Evolutionary conservation across 306 rosid genomes (phyloP), one percentile per base, ranked within the genome.

Genomic region (Cajanus cajan): DNA sequence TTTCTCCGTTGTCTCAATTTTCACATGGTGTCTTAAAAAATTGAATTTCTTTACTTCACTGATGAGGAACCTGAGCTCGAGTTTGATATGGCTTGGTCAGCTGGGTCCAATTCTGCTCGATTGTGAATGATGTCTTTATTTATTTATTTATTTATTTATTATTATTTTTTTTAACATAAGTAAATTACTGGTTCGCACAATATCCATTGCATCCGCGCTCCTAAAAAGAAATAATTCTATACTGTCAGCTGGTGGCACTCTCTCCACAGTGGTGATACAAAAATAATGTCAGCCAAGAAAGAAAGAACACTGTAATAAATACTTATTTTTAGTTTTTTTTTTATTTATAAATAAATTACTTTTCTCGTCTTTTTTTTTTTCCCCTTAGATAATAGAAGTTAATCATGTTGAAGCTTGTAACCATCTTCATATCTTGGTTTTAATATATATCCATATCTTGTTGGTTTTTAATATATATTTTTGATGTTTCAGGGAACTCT

Each of bases 401-500:
- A 61, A 39, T 62, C 77, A 15, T 57, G 62, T 63, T 69, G 69
- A 71, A 43, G 8, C 57, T 31, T 59, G 33, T n/a, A 48, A 28
- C 40, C 14, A 55, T 59, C 19, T 21, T 41, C n/a, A 52, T 18
- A 76, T 5, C 43, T 13, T 63, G 24, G n/a, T n/a, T n/a, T n/a
- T n/a, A n/a, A n/a, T n/a, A n/a, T n/a, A n/a, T n/a, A n/a, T n/a
- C n/a, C n/a, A n/a, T n/a, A n/a, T 5, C 43, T 13, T 63, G 24
- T 37, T 28, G 70, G 4, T 24, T 57, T 54, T 39, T 25, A 18
- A 25, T 6, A 7, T 45, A 57, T 63, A 50, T 62, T 28, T 28
- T 47, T 76, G 57, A 25, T 74, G 33, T 68, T 87, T 84, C 88
- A 92, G 97, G 88, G 66, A 80, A 73, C 78, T 88, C 55, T 90